phyloP scores from a whole-genome alignment of 2,329 filamentous ascomycete genomes.

The Diaporthe citrichinensis region DNA sequence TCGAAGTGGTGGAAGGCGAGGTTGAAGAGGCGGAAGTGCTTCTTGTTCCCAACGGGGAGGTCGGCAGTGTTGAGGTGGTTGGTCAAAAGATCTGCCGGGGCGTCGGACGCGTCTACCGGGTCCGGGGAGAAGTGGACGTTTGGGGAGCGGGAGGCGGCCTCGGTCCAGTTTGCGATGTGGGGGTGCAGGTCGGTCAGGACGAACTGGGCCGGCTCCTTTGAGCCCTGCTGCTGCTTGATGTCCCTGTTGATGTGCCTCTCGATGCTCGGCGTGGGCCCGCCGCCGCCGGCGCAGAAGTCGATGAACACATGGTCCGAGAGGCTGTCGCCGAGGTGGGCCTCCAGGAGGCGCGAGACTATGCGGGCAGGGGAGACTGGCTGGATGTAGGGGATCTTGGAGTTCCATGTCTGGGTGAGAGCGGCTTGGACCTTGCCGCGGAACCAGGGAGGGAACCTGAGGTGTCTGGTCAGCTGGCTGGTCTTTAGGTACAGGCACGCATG shows the following conservation, averaged over 20 bases:
- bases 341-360: slow-evolving; percentile 71
- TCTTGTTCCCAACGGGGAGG: slow-evolving; percentile 53
- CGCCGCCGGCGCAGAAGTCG: slow-evolving; percentile 83
- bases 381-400: slow-evolving; percentile 68
- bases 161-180: slow-evolving; percentile 72
- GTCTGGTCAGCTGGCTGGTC: slow-evolving; percentile 34
- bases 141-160: slow-evolving; percentile 64
- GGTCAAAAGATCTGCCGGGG: slow-evolving; percentile 64
- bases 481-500: background rate
- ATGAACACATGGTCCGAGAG: slow-evolving; percentile 73
- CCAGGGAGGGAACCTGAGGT: slow-evolving; percentile 73
- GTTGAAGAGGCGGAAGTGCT: slow-evolving; percentile 79
- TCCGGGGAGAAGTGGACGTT: slow-evolving; percentile 72
- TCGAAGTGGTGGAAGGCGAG: slow-evolving; percentile 85
- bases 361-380: slow-evolving; percentile 71
- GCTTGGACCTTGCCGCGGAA: slow-evolving; percentile 76
- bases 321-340: slow-evolving; percentile 61
- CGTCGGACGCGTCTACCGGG: slow-evolving; percentile 75
- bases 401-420: slow-evolving; percentile 76
- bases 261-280: slow-evolving; percentile 77
- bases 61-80: slow-evolving; percentile 39
- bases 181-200: slow-evolving; percentile 77
- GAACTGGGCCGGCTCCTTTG: slow-evolving; percentile 62
- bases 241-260: slow-evolving; percentile 69
- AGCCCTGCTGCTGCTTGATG: slow-evolving; percentile 39